Evolutionary conservation across 805 yeast genomes (phyloP).

Genomic region (Pichia sporocuriosa): DNA sequence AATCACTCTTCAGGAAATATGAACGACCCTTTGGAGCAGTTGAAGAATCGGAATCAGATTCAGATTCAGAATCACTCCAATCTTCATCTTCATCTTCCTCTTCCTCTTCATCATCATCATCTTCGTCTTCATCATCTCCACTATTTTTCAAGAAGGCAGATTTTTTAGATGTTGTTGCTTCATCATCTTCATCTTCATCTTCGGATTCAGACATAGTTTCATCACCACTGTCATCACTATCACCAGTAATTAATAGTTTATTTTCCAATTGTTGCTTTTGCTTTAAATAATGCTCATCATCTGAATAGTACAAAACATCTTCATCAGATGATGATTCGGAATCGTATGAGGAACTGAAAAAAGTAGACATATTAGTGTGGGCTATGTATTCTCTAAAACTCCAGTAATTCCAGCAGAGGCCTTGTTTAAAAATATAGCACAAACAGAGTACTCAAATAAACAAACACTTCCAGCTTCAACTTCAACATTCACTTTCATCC

Average conservation of each 20-base stretch:
- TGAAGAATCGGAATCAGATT: slow-evolving; percentile 41
- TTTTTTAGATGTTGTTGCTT: neutral
- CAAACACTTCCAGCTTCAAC: too few relatives aligned
- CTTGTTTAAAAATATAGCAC: too few relatives aligned
- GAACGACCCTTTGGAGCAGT: slow-evolving; percentile 42
- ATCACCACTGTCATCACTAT: slow-evolving; percentile 9
- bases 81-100: slow-evolving; percentile 33
- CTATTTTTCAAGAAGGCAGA: slow-evolving; percentile 2
- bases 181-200: slow-evolving; percentile 6
- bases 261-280: slow-evolving; percentile 2
- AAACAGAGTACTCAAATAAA: too few relatives aligned
- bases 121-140: slow-evolving; percentile 4
- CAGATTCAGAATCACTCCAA: slow-evolving; percentile 30
- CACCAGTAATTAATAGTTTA: slow-evolving; percentile 7
- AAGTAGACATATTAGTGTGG: slow-evolving; percentile 65
- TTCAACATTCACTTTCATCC: too few relatives aligned
- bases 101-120: slow-evolving; percentile 5
- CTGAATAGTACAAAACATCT: slow-evolving; percentile 48
- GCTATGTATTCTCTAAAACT: neutral
- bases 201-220: slow-evolving; percentile 12
- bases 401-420: too few relatives aligned
- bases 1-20: slow-evolving; percentile 47
- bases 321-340: slow-evolving; percentile 48
- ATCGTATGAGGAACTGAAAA: slow-evolving; percentile 63
- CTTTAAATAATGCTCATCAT: slow-evolving; percentile 46